A percentile compares a stretch with the other conserved stretches of the same genome.
Evolutionary conservation across 176 grass and related monocot species (phyloP).

Genomic region (Phoenix roebelenii): DNA sequence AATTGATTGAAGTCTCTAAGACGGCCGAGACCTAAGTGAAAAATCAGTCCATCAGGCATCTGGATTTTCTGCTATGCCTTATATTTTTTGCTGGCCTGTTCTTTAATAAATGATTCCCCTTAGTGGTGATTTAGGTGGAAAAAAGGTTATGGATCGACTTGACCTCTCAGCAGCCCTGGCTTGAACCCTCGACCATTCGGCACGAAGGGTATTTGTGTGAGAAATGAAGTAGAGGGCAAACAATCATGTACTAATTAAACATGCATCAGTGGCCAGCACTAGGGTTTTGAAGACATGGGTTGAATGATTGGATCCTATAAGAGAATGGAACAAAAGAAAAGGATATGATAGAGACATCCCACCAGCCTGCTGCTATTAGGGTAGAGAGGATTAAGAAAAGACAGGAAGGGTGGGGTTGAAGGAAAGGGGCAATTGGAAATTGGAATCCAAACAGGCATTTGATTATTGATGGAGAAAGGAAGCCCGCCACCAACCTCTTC

Average conservation of each 20-base stretch:
- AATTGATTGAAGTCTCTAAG: too few relatives aligned
- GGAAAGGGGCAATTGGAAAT: neutral
- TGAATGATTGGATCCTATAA: neutral
- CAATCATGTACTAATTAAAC: neutral
- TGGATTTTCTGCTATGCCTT: too few relatives aligned
- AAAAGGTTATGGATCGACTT: too few relatives aligned
- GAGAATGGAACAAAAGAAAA: neutral
- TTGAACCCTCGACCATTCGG: too few relatives aligned
- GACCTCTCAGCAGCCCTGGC: too few relatives aligned
- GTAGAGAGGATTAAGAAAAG: neutral
- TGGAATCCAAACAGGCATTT: conserved; percentile 1
- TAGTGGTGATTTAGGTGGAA: too few relatives aligned
- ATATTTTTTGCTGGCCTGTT: too few relatives aligned
- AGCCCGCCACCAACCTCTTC: neutral
- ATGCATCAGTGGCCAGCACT: neutral
- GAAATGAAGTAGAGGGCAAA: neutral
- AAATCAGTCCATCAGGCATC: too few relatives aligned
- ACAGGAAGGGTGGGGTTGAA: neutral
- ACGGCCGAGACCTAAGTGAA: too few relatives aligned
- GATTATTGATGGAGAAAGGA: neutral
- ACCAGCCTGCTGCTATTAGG: neutral
- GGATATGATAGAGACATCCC: neutral
- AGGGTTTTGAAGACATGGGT: neutral
- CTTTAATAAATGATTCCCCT: too few relatives aligned
- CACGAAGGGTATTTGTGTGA: too few relatives aligned